Conservation (phyloP, 1,284 basidiomycete genomes). For the Clitocybe nebularis region DNA sequence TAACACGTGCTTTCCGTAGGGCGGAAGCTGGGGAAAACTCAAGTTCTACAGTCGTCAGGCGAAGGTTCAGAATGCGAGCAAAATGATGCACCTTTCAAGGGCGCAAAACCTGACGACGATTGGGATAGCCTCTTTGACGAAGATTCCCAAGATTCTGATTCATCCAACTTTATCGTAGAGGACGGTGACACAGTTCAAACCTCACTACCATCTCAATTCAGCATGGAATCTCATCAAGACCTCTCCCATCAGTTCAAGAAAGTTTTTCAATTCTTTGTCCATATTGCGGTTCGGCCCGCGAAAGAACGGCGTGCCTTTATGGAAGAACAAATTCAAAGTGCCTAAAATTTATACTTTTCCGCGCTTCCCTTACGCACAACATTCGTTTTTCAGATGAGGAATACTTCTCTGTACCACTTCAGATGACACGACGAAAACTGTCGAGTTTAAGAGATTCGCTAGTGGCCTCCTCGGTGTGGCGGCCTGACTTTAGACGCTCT, state of each 20-base stretch:
- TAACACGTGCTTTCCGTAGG: slow-evolving; percentile 23
- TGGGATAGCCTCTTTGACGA: slow-evolving; percentile 35
- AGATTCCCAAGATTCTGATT: slow-evolving; percentile 27
- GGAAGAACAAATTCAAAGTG: slow-evolving; percentile 50
- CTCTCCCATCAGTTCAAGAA: slow-evolving; percentile 77
- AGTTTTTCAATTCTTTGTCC: slow-evolving; percentile 81
- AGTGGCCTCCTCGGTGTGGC: slow-evolving; percentile 79
- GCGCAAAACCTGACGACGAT: slow-evolving; percentile 35
- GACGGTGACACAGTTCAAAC: slow-evolving; percentile 50
- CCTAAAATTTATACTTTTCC: neutral
- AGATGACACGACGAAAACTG: slow-evolving; percentile 61
- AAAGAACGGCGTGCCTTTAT: slow-evolving; percentile 51
- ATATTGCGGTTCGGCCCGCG: slow-evolving; percentile 63
- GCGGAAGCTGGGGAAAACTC: slow-evolving; percentile 43
- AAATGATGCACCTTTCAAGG: slow-evolving; percentile 31
- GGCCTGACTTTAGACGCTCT: slow-evolving; percentile 57
- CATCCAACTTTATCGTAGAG: slow-evolving; percentile 69
- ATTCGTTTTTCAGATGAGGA: slow-evolving; percentile 42
- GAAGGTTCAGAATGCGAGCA: slow-evolving; percentile 26
- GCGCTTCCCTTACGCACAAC: neutral
- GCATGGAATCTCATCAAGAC: slow-evolving; percentile 73
- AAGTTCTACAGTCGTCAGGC: slow-evolving; percentile 34
- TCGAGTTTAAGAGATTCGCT: slow-evolving; percentile 64
- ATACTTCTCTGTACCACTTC: slow-evolving; percentile 70
- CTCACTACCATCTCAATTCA: slow-evolving; percentile 70